Evolutionary conservation across 140 eudicot genomes (phyloP).

Genomic region (Bidens hawaiensis): DNA sequence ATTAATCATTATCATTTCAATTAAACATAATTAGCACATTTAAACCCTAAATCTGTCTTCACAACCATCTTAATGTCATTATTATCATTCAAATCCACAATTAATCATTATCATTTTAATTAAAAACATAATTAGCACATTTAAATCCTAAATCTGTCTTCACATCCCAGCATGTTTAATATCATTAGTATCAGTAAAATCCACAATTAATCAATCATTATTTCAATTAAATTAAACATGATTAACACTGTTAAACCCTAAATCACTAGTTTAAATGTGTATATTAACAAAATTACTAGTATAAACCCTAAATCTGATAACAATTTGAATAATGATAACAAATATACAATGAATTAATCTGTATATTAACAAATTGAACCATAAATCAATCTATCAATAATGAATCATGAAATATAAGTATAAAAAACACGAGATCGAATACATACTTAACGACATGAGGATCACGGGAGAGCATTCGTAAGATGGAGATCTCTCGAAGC

Average conservation of each 20-base stretch:
- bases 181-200: no score
- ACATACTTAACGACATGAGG: conserved; percentile 80
- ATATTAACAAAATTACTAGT: no score
- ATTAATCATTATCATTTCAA: neutral
- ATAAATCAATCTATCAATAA: neutral
- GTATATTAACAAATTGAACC: no score
- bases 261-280: no score
- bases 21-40: neutral
- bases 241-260: neutral
- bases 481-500: no score
- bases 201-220: neutral
- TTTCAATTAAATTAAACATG: no score
- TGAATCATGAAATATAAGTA: neutral
- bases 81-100: no score
- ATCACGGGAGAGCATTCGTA: conserved; percentile 87
- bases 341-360: neutral
- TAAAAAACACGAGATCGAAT: no score
- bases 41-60: neutral
- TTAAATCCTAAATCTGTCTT: neutral
- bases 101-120: neutral
- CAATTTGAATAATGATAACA: no score
- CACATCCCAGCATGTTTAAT: no score
- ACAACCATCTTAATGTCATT: neutral
- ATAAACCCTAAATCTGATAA: neutral
- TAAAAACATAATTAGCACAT: neutral